A percentile compares a stretch with the other conserved stretches of the same genome.
phyloP scores from a whole-genome alignment of 371 early-diverging fungal species.

The Mucor lusitanicus region DNA sequence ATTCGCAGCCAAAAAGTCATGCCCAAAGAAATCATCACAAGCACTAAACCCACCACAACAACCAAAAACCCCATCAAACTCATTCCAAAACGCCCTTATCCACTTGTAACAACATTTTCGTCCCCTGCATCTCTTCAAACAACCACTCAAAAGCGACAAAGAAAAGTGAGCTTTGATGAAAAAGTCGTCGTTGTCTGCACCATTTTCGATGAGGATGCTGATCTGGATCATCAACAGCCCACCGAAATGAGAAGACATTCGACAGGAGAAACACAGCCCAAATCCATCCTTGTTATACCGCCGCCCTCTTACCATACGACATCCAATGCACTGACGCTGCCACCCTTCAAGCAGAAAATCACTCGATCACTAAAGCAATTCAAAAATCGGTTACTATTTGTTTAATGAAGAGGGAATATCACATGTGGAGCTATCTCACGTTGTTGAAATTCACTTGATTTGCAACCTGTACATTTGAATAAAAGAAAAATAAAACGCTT shows the following conservation, averaged over 20 bases:
- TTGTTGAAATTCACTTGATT: not conserved
- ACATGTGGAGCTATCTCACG: not conserved
- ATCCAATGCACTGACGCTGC: slow-evolving; percentile 1
- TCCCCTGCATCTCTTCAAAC: slow-evolving; percentile 24
- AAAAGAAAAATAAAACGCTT: not conserved
- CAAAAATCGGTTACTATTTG: slow-evolving; percentile 8
- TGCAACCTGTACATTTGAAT: not conserved
- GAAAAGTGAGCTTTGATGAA: slow-evolving; percentile 34
- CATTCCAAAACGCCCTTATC: slow-evolving; percentile 16
- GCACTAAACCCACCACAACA: not conserved
- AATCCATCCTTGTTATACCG: slow-evolving; percentile 4
- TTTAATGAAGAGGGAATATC: not conserved
- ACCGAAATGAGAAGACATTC: slow-evolving; percentile 19
- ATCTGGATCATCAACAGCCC: not conserved
- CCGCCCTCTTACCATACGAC: slow-evolving; percentile 51
- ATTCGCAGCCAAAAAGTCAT: slow-evolving; percentile 26
- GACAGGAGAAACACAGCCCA: slow-evolving; percentile 18
- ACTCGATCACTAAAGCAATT: slow-evolving; percentile 18
- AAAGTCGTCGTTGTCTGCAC: slow-evolving; percentile 33
- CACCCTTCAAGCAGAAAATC: slow-evolving; percentile 20
- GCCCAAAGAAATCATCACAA: slow-evolving; percentile 6
- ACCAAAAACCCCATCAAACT: not conserved
- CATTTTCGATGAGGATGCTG: slow-evolving; percentile 18
- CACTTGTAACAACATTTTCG: slow-evolving; percentile 23
- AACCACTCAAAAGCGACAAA: not conserved